These are phyloP conservation scores for Lolium rigidum DNA, from an alignment of 176 grass and related monocot species.

Conservation along the genomic window DNA sequence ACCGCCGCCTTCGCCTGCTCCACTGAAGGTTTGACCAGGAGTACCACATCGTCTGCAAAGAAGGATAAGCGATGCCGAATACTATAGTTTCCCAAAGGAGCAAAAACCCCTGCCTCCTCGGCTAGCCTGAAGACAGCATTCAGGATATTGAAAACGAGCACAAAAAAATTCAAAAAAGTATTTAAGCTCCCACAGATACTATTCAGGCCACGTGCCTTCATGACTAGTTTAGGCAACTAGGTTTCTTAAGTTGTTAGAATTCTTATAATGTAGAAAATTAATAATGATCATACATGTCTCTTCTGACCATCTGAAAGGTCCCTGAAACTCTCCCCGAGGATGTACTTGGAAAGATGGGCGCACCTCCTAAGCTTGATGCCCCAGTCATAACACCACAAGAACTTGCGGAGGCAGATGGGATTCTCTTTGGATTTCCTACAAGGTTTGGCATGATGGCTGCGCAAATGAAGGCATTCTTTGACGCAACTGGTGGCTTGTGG, in stretches of 20 bases:
- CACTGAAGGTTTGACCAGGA: too few relatives aligned
- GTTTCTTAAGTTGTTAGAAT: background rate
- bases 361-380: constrained; percentile 69
- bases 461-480: constrained; percentile 89
- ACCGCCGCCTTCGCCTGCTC: too few relatives aligned
- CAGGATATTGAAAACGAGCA: too few relatives aligned
- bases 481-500: constrained; percentile 86
- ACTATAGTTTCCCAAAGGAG: too few relatives aligned
- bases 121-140: too few relatives aligned
- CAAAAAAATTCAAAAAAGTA: too few relatives aligned
- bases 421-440: constrained; percentile 92
- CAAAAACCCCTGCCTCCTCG: too few relatives aligned
- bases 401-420: constrained; percentile 81
- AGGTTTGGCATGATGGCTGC: constrained; percentile 98
- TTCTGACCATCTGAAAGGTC: constrained; percentile 55
- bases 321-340: constrained; percentile 82
- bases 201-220: background rate
- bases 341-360: constrained; percentile 86
- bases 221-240: background rate
- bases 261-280: background rate
- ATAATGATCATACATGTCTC: background rate
- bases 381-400: constrained; percentile 77
- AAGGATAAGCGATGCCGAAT: too few relatives aligned
- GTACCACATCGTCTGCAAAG: too few relatives aligned
- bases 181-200: background rate